Percentiles rank a stretch among this genome's conserved stretches.
These are phyloP conservation scores for Rhododendron simsii DNA, from an alignment of 148 eudicot species.

Conservation along the genomic window DNA sequence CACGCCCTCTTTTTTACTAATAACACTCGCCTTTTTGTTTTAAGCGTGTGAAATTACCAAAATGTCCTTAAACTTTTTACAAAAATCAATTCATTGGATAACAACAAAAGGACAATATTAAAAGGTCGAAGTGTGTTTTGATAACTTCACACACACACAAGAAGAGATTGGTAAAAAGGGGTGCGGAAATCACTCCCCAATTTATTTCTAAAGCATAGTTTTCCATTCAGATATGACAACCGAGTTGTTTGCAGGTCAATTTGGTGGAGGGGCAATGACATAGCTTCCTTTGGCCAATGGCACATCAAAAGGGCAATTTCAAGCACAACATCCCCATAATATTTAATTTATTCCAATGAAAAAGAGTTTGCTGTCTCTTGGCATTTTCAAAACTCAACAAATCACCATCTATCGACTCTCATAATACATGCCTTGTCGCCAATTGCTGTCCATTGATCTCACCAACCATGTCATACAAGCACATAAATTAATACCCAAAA, in stretches of 20 bases:
- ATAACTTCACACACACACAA: no score
- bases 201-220: not conserved
- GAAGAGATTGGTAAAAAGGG: not conserved
- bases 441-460: slow-evolving; percentile 4
- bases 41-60: no score
- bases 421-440: not conserved
- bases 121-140: not conserved
- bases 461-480: slow-evolving; percentile 19
- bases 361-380: slow-evolving; percentile 25
- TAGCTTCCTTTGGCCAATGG: not conserved
- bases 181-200: not conserved
- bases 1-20: no score
- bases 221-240: not conserved
- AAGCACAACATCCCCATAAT: not conserved
- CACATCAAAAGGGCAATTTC: not conserved
- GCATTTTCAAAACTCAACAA: slow-evolving; percentile 12
- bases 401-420: slow-evolving; percentile 7
- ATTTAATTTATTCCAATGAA: not conserved
- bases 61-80: not conserved
- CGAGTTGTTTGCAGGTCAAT: slow-evolving; percentile 24
- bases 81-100: not conserved
- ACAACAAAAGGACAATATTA: not conserved
- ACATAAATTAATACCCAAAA: not conserved
- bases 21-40: no score
- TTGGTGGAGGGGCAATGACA: slow-evolving; percentile 4